Evolutionary conservation across 306 rosid species (phyloP).

Genomic region (Glycine soja): DNA sequence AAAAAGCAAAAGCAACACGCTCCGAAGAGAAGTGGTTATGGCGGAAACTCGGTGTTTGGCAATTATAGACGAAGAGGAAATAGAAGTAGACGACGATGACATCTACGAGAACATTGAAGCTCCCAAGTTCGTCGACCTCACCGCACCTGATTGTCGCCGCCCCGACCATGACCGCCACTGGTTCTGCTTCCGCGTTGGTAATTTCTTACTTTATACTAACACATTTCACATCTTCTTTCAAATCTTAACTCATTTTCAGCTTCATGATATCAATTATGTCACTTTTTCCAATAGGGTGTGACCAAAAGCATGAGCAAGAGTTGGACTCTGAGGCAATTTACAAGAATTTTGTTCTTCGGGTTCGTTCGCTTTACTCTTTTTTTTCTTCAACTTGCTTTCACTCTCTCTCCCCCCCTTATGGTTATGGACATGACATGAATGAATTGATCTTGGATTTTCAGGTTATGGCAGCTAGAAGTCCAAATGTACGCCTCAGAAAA

Average conservation of each 20-base stretch:
- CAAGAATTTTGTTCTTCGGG: constrained; percentile 88
- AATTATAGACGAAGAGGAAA: constrained; percentile 51
- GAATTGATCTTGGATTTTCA: constrained; percentile 45
- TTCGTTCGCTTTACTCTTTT: constrained; percentile 38
- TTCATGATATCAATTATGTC: background rate
- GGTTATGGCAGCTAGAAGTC: constrained; percentile 99
- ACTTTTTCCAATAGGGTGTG: constrained; percentile 67
- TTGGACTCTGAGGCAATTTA: constrained; percentile 76
- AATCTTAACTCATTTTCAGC: background rate
- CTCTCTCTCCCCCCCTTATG: background rate
- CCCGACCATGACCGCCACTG: constrained; percentile 81
- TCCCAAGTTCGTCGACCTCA: constrained; percentile 91
- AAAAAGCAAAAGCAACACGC: background rate
- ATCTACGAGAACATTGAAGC: constrained; percentile 91
- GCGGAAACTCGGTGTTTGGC: constrained; percentile 53
- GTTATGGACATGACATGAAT: background rate
- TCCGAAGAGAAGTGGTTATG: constrained; percentile 41
- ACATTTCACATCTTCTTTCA: background rate
- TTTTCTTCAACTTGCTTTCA: constrained; percentile 32
- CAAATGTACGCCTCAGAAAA: constrained; percentile 73
- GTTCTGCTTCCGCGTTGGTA: constrained; percentile 96
- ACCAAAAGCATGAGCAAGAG: constrained; percentile 82
- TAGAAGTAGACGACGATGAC: constrained; percentile 56
- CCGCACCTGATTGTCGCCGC: constrained; percentile 61
- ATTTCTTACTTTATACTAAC: background rate